Conservation (phyloP, 192 early-diverging fungal species). For the Backusella morwellensis region DNA sequence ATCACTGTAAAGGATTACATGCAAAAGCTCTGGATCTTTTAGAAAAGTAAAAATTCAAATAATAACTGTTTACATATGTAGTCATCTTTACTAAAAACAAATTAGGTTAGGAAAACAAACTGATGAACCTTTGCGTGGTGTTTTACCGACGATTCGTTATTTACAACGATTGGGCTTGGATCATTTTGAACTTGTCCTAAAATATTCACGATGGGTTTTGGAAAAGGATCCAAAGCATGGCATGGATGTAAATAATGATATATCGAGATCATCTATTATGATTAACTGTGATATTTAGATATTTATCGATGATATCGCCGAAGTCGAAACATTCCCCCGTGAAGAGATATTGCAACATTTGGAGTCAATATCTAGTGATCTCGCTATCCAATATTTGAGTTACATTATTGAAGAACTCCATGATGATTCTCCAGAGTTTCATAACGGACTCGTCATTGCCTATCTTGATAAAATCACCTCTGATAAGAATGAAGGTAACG, state of each 20-base stretch:
- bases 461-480: constrained; percentile 67
- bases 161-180: constrained; percentile 76
- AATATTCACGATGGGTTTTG: constrained; percentile 81
- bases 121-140: constrained; percentile 57
- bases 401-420: constrained; percentile 72
- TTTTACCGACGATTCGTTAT: constrained; percentile 67
- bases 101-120: constrained; percentile 40
- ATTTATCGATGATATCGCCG: constrained; percentile 55
- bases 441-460: constrained; percentile 77
- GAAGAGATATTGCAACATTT: constrained; percentile 64
- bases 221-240: constrained; percentile 60
- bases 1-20: constrained; percentile 87
- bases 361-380: constrained; percentile 58
- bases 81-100: background rate
- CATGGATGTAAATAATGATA: constrained; percentile 56
- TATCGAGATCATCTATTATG: background rate
- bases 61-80: background rate
- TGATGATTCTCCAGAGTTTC: constrained; percentile 68
- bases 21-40: constrained; percentile 87
- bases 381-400: constrained; percentile 76
- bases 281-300: constrained; percentile 36
- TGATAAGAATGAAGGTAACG: constrained; percentile 1
- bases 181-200: constrained; percentile 78
- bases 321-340: constrained; percentile 62
- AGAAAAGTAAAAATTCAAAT: constrained; percentile 43